Base-by-base conservation (phyloP, 2,329 filamentous ascomycete species). In the Penicillium vulpinum region DNA sequence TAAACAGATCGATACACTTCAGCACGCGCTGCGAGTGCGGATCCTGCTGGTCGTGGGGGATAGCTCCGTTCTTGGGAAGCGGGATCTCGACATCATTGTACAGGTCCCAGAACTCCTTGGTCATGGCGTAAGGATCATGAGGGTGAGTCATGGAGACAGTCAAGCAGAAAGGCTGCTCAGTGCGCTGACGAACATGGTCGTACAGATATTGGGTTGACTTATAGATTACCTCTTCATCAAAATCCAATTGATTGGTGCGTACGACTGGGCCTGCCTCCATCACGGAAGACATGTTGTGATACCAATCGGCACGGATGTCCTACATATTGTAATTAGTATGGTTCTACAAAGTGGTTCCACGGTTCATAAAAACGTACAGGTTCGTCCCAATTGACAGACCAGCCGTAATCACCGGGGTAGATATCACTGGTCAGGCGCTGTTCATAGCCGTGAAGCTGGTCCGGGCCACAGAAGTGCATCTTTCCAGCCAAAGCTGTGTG, bases 181-280 rank as follows among this genome's bases (percentile, higher is more conserved):
- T 85, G 10, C 89, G 88, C 71, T 91, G 84, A n/a, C 92, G 88
- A 36, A 94, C 90, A 70, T 95, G 88, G 74, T 96, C 89, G 76
- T 93, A 96, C 48, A 97, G 80, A 72, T 92, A 97, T 75, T 96
- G 92, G 40, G 87, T 89, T 49, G 90, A 90, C 75, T 88, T 90
- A 80, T 90, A 93, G 87, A 97, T 93, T 73, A 96, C 91, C 77
- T 97, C 92, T 77, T 96, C 92, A 68, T 97, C 92, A 67, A 93
- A 97, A 73, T 97, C 92, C 51, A 97, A 83, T 80, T 97, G 92
- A 78, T 97, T 97, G 77, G 91, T 96, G 63, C 92, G 85, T 39
- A 95, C 88, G 67, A 92, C 96, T 29, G 88, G 85, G 10, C 92
- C 92, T 0, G 92, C 92, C 74, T 97, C 91, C 69, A 93, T 80